Conservation (phyloP, 257 asterid species). For the Primulina tabacum region DNA sequence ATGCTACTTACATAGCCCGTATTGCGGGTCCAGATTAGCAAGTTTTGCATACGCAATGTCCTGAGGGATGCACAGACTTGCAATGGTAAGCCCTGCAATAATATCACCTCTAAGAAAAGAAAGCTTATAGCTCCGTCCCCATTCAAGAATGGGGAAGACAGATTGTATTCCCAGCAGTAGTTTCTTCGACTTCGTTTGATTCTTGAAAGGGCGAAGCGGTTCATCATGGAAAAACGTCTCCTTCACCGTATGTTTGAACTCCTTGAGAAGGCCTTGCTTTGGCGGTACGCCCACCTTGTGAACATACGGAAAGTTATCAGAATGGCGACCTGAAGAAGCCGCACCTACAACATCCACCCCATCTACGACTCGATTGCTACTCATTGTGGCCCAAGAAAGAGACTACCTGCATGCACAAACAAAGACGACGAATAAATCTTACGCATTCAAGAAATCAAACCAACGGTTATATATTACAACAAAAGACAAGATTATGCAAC, state of each 20-base stretch:
- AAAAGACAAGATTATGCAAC: neutral
- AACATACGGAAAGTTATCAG: slow-evolving; percentile 31
- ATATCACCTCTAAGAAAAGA: slow-evolving; percentile 62
- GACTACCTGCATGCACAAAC: neutral
- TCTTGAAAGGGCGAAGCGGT: slow-evolving; percentile 58
- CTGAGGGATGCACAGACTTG: slow-evolving; percentile 89
- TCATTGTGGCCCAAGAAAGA: slow-evolving; percentile 24
- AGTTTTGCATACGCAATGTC: slow-evolving; percentile 77
- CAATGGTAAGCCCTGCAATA: slow-evolving; percentile 78
- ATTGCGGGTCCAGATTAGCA: slow-evolving; percentile 64
- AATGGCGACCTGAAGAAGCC: slow-evolving; percentile 34
- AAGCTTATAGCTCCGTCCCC: slow-evolving; percentile 60
- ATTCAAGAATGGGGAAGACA: slow-evolving; percentile 60
- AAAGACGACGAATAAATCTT: neutral
- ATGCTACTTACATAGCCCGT: slow-evolving; percentile 58
- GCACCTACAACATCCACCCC: slow-evolving; percentile 34
- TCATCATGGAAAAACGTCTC: slow-evolving; percentile 78
- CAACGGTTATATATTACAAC: neutral
- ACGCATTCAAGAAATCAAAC: neutral
- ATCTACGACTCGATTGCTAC: slow-evolving; percentile 30
- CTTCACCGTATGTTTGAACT: slow-evolving; percentile 42
- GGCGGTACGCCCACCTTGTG: slow-evolving; percentile 67
- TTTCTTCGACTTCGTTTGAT: slow-evolving; percentile 36
- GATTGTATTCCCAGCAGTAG: slow-evolving; percentile 43
- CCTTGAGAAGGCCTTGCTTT: slow-evolving; percentile 45